A percentile compares a stretch with the other conserved stretches of the same genome.
These are phyloP conservation scores for Hyaloperonospora arabidopsidis DNA, from an alignment of 352 stramenopile genomes.

Conservation along the genomic window DNA sequence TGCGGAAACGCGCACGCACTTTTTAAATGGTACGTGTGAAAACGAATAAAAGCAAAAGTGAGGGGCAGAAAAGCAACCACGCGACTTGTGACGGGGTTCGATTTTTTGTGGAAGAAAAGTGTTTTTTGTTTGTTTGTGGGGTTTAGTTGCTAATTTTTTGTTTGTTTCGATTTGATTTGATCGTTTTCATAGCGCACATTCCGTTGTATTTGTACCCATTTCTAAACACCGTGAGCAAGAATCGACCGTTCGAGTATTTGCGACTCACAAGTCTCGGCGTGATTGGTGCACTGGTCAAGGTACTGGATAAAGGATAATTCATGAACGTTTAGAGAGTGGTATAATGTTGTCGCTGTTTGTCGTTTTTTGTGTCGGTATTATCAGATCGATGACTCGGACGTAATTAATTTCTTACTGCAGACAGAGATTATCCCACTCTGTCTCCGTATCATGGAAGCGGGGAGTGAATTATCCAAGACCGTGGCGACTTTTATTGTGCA, in stretches of 20 bases:
- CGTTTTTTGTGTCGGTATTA: constrained; percentile 1
- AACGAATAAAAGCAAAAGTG: constrained; percentile 3
- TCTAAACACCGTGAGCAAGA: constrained; percentile 97
- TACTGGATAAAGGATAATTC: constrained; percentile 8
- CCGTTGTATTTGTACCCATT: constrained; percentile 98
- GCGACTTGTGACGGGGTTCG: background rate
- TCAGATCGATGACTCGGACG: constrained; percentile 95
- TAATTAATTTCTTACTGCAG: constrained; percentile 98
- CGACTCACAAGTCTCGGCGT: constrained; percentile 96
- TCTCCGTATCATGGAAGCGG: constrained; percentile 98
- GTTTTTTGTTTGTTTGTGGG: too few relatives aligned
- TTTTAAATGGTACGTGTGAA: constrained; percentile 82
- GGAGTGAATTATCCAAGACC: constrained; percentile 96
- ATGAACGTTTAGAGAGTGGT: background rate
- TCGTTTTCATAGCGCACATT: constrained; percentile 83
- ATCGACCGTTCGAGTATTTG: constrained; percentile 98
- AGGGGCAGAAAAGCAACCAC: background rate
- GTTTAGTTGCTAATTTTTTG: too few relatives aligned
- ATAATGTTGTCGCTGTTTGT: background rate
- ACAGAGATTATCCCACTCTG: constrained; percentile 99
- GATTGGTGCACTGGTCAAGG: constrained; percentile 98
- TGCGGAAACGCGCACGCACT: constrained; percentile 92
- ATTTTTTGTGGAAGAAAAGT: background rate
- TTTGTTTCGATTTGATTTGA: background rate
- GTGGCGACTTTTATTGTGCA: constrained; percentile 99